Evolutionary conservation across 176 grass and related monocot species (phyloP), one percentile per base, ranked within the genome.

Genomic region (Oryza glumipatula): DNA sequence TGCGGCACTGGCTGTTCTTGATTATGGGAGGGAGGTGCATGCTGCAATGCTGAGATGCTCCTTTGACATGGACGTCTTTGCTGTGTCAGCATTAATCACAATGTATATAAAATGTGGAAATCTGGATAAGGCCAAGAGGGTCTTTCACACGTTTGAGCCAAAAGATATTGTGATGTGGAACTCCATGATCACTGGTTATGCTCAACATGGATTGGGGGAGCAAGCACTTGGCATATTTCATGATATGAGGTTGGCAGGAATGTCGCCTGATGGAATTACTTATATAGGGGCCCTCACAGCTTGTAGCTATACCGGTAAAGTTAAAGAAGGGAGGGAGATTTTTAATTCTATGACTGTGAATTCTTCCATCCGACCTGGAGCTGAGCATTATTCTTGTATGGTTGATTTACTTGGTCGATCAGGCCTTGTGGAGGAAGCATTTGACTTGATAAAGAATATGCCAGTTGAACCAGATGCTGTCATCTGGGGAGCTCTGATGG

Each of bases 151-250:
- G 66, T 95, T 95, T 84, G 88, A 88, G 24, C 70, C 56, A 33
- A 95, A 95, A 87, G 93, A 95, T 56, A 85, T 88, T 32, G 90
- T 92, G 14, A 95, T 95, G 93, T 92, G 93, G 93, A 95, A 95
- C 17, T 92, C 85, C 3, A 92, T 95, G 93, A 95, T 95, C 71
- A 95, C 90, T 86, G 93, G 90, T 41, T 92, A 90, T 88, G 90
- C 93, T 19, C 93, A 95, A 44, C 93, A 92, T 43, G 93, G 93
- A 9, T 49, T 95, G 35, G 93, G 93, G 76, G 82, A 95, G 76
- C 80, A 95, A 88, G 93, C 93, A 83, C 88, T 95, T 9, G 4
- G 3, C 54, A 47, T 95, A 70, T 95, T 92, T 70, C 39, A 88
- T 88, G 85, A 90, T 68, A 92, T 88, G 93, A 86, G 49, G 32